Base-by-base conservation (phyloP, 495 filamentous ascomycete genomes). In the Neohortaea acidophila region DNA sequence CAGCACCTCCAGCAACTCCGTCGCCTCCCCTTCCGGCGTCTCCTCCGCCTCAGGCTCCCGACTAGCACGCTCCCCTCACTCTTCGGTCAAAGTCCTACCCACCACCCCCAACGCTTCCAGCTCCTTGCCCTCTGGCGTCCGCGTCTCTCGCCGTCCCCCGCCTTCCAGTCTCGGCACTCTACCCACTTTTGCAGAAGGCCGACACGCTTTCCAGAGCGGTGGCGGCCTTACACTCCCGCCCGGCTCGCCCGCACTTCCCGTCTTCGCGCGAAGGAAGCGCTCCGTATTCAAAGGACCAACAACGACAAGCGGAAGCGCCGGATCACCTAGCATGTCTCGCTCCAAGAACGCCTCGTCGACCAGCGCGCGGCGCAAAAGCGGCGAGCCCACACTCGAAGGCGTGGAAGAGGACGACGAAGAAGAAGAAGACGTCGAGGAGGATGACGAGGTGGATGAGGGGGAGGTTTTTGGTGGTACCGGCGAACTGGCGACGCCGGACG, bases 21-120 rank as follows among this genome's bases (percentile, higher is more conserved):
- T 61, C 71, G 41, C 77, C 66, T 48, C 89, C 72, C 51, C 75
- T 68, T 28, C 73, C 72, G 26, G 56, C 69, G 27, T 57, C 4
- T 61, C 59, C 23, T 43, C 44, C 15, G 66, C 69, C 21, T 42
- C 39, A 11, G 47, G 52, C 40, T 38, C 45, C 10, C 26, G 38
- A 4, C 26, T 44, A 21, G 35, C n/a, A 11, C 76, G 77, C 18
- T 83, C 78, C 18, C 89, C 89, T 3, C 83, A 94, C 56, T 69
- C 77, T 36, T 93, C 86, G 0, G 75, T 94, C 54, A 96, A 96
- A 61, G 81, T 96, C 12, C 71, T 96, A 3, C 89, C 89, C 2
- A 81, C 87, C 0, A 96, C 89, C 0, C 89, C 89, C 0, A 91
- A n/a, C n/a, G n/a, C 81, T 2, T 59, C 70, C 5, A 31, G 36